phyloP scores from a whole-genome alignment of 805 yeast genomes.

The Kregervanrija fluxuum region DNA sequence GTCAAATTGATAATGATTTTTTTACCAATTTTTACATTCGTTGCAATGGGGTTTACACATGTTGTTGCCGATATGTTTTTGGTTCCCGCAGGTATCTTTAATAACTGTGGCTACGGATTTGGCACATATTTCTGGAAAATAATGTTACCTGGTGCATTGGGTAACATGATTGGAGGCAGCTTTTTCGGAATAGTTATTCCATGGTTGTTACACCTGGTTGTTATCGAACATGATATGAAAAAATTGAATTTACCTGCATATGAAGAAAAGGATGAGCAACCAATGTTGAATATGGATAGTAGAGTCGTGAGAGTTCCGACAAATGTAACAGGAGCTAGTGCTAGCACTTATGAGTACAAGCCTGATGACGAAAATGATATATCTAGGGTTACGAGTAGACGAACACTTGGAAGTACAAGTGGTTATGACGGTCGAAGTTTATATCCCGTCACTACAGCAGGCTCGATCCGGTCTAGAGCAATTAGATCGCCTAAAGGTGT shows the following conservation, averaged over 20 bases:
- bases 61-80: conserved; percentile 78
- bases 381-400: conserved; percentile 2
- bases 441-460: conserved; percentile 1
- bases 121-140: conserved; percentile 66
- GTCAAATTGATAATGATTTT: conserved; percentile 59
- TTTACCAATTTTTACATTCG: conserved; percentile 71
- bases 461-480: conserved; percentile 3
- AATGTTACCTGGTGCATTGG: conserved; percentile 62
- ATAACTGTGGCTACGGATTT: conserved; percentile 57
- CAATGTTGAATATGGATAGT: conserved; percentile 69
- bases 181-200: conserved; percentile 59
- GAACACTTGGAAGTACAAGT: background rate
- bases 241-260: conserved; percentile 56
- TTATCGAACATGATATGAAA: conserved; percentile 64
- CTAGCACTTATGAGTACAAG: conserved; percentile 10
- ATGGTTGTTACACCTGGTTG: conserved; percentile 65
- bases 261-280: conserved; percentile 75
- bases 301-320: conserved; percentile 51
- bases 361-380: conserved; percentile 12
- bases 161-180: conserved; percentile 75
- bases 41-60: conserved; percentile 72
- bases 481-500: conserved; percentile 65
- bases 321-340: conserved; percentile 1
- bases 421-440: background rate
- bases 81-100: conserved; percentile 58